phyloP scores from a whole-genome alignment of 805 yeast genomes.

The Candida tibetensis region DNA sequence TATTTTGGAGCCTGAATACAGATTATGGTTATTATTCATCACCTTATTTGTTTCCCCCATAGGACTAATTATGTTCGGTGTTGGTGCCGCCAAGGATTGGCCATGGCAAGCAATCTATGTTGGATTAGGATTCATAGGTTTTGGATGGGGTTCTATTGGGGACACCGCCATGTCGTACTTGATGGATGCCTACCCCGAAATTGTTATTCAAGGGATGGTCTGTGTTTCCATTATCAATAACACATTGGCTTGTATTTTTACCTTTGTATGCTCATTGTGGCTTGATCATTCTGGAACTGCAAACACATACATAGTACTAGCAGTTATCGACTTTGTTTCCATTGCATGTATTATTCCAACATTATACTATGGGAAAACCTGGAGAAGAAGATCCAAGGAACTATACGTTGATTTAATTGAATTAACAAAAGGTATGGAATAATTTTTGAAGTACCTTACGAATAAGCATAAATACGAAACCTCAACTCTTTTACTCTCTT shows the following conservation, averaged over 20 bases:
- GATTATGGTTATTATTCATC: constrained; percentile 33
- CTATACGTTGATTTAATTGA: constrained; percentile 14
- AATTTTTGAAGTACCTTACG: neutral
- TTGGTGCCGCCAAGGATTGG: constrained; percentile 36
- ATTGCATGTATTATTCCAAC: constrained; percentile 30
- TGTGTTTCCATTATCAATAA: constrained; percentile 39
- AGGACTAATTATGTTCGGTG: constrained; percentile 37
- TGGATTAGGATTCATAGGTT: constrained; percentile 37
- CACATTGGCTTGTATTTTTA: constrained; percentile 36
- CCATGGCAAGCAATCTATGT: constrained; percentile 37
- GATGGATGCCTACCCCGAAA: constrained; percentile 41
- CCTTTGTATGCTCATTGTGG: constrained; percentile 41
- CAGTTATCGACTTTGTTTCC: constrained; percentile 34
- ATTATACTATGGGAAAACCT: constrained; percentile 32
- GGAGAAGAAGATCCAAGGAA: constrained; percentile 30
- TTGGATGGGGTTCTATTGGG: constrained; percentile 39
- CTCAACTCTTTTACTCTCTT: too few species aligned
- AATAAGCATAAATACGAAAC: too few species aligned
- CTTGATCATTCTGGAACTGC: constrained; percentile 35
- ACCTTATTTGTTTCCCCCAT: constrained; percentile 35
- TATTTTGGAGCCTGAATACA: constrained; percentile 36
- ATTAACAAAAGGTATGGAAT: constrained; percentile 11
- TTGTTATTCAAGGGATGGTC: constrained; percentile 40
- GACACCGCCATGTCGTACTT: constrained; percentile 38
- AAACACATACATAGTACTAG: constrained; percentile 34